A percentile compares a stretch with the other conserved stretches of the same genome.
Conservation (phyloP, 1,139 yeast genomes). For the Candida pseudocylindracea region DNA sequence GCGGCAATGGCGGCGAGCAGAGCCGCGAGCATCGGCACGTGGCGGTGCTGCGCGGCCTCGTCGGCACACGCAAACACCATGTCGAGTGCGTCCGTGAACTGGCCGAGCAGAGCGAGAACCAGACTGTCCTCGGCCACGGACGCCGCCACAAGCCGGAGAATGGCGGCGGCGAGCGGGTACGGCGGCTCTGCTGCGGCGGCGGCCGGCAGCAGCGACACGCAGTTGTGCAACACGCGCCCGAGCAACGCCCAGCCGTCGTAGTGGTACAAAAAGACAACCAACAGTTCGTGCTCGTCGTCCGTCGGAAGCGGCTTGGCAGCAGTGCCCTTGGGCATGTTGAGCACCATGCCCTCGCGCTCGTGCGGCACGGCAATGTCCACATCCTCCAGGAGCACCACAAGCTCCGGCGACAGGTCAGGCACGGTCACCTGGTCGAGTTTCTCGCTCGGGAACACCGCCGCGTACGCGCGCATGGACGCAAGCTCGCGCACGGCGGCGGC, state of each 20-base stretch:
- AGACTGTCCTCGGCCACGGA: slow-evolving; percentile 4
- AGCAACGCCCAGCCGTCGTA: slow-evolving; percentile 78
- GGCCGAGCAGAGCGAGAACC: no score
- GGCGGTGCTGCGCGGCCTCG: slow-evolving; percentile 36
- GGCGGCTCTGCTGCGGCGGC: slow-evolving; percentile 19
- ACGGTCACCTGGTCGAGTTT: slow-evolving; percentile 16
- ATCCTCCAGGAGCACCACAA: slow-evolving; percentile 17
- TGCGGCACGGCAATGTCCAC: slow-evolving; percentile 27
- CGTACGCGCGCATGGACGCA: slow-evolving; percentile 33
- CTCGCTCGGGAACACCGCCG: slow-evolving; percentile 16
- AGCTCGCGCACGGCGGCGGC: slow-evolving; percentile 41
- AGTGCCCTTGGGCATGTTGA: slow-evolving; percentile 13
- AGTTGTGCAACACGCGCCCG: slow-evolving; percentile 55
- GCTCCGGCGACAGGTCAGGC: slow-evolving; percentile 29
- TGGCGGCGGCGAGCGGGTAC: slow-evolving; percentile 24
- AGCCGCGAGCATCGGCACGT: neutral
- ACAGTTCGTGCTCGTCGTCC: slow-evolving; percentile 15
- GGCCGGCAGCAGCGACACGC: slow-evolving; percentile 28
- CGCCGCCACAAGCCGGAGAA: slow-evolving; percentile 35
- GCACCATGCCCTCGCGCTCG: slow-evolving; percentile 20
- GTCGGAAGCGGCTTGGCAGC: slow-evolving; percentile 14
- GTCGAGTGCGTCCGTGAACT: slow-evolving; percentile 37
- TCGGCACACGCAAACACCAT: slow-evolving; percentile 45
- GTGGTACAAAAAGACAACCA: slow-evolving; percentile 48
- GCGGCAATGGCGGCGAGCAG: no score